Percentiles rank a stretch among this genome's conserved stretches.
Conservation (phyloP, 495 filamentous ascomycete genomes). For the Apiosordaria backusii region DNA sequence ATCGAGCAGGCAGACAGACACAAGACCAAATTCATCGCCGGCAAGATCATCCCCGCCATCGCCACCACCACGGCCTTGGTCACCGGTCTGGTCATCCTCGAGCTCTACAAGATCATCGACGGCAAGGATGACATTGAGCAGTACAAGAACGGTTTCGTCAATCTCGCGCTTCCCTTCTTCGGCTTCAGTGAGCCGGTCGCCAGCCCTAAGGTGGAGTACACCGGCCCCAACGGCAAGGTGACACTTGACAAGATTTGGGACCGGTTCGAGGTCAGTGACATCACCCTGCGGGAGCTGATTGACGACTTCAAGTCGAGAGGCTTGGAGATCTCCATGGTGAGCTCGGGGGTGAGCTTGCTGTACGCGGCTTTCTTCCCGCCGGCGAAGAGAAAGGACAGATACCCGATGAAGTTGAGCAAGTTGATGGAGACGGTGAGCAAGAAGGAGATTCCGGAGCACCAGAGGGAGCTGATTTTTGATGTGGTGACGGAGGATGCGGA, state of each 20-base stretch:
- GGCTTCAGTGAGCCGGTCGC: slow-evolving; percentile 95
- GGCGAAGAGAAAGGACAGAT: slow-evolving; percentile 76
- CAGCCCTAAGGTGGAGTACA: slow-evolving; percentile 87
- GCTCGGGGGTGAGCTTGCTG: slow-evolving; percentile 92
- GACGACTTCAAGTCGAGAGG: slow-evolving; percentile 76
- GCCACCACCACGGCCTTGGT: slow-evolving; percentile 95
- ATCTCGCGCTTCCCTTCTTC: slow-evolving; percentile 94
- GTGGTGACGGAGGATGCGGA: slow-evolving; percentile 86
- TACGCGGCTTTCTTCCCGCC: slow-evolving; percentile 94
- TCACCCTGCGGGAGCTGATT: slow-evolving; percentile 80
- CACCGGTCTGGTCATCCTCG: slow-evolving; percentile 86
- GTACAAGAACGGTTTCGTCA: slow-evolving; percentile 99
- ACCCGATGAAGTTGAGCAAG: slow-evolving; percentile 63
- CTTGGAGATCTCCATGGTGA: slow-evolving; percentile 84
- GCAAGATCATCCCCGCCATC: slow-evolving; percentile 99
- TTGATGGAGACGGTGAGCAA: slow-evolving; percentile 86
- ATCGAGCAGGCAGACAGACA: slow-evolving; percentile 88
- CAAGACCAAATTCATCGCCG: slow-evolving; percentile 99
- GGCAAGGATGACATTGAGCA: slow-evolving; percentile 93
- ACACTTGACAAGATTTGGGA: slow-evolving; percentile 96
- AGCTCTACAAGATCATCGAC: slow-evolving; percentile 95
- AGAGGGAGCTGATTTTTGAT: slow-evolving; percentile 95
- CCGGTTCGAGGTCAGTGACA: slow-evolving; percentile 86
- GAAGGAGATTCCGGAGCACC: slow-evolving; percentile 85
- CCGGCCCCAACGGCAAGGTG: slow-evolving; percentile 69